A percentile compares a stretch with the other conserved stretches of the same genome.
Conservation (phyloP, 2,329 filamentous ascomycete species). For the Alternaria dauci region DNA sequence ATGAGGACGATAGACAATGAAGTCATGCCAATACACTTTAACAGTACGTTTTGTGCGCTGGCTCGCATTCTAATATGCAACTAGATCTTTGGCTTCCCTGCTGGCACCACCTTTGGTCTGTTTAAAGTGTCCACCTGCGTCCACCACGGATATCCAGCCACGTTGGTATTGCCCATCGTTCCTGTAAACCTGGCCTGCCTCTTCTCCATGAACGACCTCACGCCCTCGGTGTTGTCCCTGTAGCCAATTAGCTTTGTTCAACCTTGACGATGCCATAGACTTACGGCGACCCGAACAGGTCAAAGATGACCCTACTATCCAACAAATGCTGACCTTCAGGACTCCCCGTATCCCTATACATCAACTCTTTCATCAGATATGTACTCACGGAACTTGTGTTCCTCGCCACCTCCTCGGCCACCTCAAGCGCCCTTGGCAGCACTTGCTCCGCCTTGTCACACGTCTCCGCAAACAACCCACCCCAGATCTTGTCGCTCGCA, state of each 20-base stretch:
- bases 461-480: slow-evolving; percentile 71
- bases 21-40: slow-evolving; percentile 18
- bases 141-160: slow-evolving; percentile 74
- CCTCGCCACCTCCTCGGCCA: slow-evolving; percentile 71
- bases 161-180: slow-evolving; percentile 67
- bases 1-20: slow-evolving; percentile 21
- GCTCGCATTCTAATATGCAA: slow-evolving; percentile 2
- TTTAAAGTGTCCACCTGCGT: slow-evolving; percentile 60
- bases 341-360: slow-evolving; percentile 66
- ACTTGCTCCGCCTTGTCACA: slow-evolving; percentile 67
- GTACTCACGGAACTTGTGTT: slow-evolving; percentile 72
- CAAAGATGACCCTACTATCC: slow-evolving; percentile 70
- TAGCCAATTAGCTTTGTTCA: background rate
- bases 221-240: slow-evolving; percentile 72
- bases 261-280: slow-evolving; percentile 22
- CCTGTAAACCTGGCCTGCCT: slow-evolving; percentile 68
- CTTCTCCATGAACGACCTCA: slow-evolving; percentile 75
- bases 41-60: background rate
- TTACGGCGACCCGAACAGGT: slow-evolving; percentile 63
- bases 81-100: slow-evolving; percentile 43
- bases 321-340: slow-evolving; percentile 76
- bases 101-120: slow-evolving; percentile 48
- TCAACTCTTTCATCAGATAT: slow-evolving; percentile 74
- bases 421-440: slow-evolving; percentile 68
- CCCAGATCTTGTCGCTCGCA: slow-evolving; percentile 60